phyloP scores from a whole-genome alignment of 371 early-diverging fungal genomes.

The Conidiobolus coronatus region DNA sequence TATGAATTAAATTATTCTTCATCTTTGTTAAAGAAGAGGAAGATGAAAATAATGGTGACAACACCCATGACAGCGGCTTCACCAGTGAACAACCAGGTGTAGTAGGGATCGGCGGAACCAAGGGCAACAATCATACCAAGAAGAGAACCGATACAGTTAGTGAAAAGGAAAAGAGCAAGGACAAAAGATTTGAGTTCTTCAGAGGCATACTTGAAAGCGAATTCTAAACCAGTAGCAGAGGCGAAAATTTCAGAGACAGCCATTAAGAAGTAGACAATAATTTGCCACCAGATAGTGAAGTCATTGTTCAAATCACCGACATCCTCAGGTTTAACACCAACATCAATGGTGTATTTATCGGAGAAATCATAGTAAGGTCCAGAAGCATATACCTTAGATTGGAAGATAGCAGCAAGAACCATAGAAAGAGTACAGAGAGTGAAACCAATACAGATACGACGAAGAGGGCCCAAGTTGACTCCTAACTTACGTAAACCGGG shows the following conservation, averaged over 20 bases:
- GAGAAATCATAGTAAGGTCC: constrained; percentile 25
- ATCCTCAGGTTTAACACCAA: constrained; percentile 3
- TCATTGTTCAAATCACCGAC: too few relatives aligned
- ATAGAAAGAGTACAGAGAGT: constrained; percentile 31
- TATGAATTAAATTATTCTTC: constrained; percentile 3
- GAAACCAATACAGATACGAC: constrained; percentile 49
- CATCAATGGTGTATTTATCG: constrained; percentile 10
- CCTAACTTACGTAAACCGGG: constrained; percentile 37
- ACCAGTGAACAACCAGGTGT: constrained; percentile 34
- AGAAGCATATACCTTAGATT: constrained; percentile 31
- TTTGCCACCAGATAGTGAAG: constrained; percentile 35
- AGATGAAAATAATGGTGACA: constrained; percentile 14
- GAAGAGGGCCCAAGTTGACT: constrained; percentile 34
- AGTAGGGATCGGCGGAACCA: constrained; percentile 35
- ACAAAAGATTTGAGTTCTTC: constrained; percentile 48
- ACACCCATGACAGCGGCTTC: constrained; percentile 21
- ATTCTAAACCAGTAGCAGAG: constrained; percentile 51
- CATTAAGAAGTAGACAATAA: constrained; percentile 36
- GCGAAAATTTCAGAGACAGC: constrained; percentile 31
- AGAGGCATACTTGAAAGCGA: constrained; percentile 52
- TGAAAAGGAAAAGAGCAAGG: constrained; percentile 41
- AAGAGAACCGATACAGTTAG: constrained; percentile 36
- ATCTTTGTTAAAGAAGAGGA: constrained; percentile 10
- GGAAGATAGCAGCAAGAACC: constrained; percentile 40
- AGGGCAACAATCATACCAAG: constrained; percentile 38